Conservation (phyloP, 2,329 filamentous ascomycete species). For the Neonectria neomacrospora region DNA sequence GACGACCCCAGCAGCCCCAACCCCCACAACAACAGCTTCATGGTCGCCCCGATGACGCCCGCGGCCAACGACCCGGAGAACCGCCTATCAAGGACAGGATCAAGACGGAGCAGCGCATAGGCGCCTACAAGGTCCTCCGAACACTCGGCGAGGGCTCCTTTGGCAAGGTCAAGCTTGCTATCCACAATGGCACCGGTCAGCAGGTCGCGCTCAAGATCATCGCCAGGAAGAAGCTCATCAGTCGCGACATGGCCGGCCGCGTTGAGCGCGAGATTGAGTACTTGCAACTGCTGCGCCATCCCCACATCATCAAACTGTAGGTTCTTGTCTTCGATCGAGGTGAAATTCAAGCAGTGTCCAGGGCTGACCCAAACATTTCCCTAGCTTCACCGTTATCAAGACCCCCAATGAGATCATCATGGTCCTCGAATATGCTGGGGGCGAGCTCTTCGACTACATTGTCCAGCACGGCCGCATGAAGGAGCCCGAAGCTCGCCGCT, state of each 20-base stretch:
- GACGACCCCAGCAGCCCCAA: slow-evolving; percentile 57
- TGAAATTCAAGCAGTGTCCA: background rate
- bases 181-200: slow-evolving; percentile 90
- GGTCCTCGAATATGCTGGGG: slow-evolving; percentile 97
- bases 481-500: slow-evolving; percentile 92
- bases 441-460: slow-evolving; percentile 97
- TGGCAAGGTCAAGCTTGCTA: slow-evolving; percentile 97
- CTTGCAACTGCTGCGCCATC: slow-evolving; percentile 91
- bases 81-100: slow-evolving; percentile 55
- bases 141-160: slow-evolving; percentile 97
- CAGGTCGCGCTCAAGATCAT: slow-evolving; percentile 99
- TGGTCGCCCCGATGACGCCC: slow-evolving; percentile 38
- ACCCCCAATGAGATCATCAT: slow-evolving; percentile 96
- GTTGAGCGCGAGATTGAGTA: slow-evolving; percentile 99
- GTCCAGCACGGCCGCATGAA: slow-evolving; percentile 92
- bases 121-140: slow-evolving; percentile 89
- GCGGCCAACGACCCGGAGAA: slow-evolving; percentile 48
- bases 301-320: slow-evolving; percentile 98
- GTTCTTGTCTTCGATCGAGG: slow-evolving; percentile 44
- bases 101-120: slow-evolving; percentile 84
- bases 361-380: slow-evolving; percentile 3
- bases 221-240: slow-evolving; percentile 93
- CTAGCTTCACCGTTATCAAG: slow-evolving; percentile 94
- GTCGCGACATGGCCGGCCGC: slow-evolving; percentile 95
- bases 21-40: slow-evolving; percentile 40